Evolutionary conservation across 345 rosid genomes (phyloP).

Genomic region (Kandelia obovata): DNA sequence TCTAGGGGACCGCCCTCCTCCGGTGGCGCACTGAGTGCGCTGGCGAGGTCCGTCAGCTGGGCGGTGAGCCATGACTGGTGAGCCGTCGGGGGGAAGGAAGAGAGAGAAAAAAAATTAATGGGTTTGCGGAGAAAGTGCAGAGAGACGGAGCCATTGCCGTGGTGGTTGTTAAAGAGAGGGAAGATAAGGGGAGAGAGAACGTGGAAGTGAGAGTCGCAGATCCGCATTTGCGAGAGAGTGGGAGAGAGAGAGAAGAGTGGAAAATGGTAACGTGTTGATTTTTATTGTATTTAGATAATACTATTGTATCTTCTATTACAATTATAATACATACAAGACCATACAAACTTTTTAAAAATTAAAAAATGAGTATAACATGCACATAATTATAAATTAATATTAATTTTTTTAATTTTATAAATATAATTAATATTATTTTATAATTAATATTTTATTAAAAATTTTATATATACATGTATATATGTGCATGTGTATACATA

Average conservation of each 20-base stretch:
- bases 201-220: constrained; percentile 20
- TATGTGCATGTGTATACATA: too few species aligned
- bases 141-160: not conserved
- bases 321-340: too few species aligned
- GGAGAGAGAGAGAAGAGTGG: too few species aligned
- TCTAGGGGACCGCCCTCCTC: constrained; percentile 70
- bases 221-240: constrained; percentile 32
- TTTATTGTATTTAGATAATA: not conserved
- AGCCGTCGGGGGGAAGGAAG: constrained; percentile 12
- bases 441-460: too few species aligned
- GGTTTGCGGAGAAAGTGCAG: not conserved
- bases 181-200: constrained; percentile 6
- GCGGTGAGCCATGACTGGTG: constrained; percentile 33
- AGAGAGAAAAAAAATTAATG: constrained; percentile 14
- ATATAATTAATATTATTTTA: too few species aligned
- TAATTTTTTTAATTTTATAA: too few species aligned
- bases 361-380: too few species aligned
- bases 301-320: too few species aligned
- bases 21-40: constrained; percentile 29
- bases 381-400: too few species aligned
- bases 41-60: constrained; percentile 12
- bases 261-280: not conserved
- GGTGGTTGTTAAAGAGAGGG: constrained; percentile 23
- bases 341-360: too few species aligned
- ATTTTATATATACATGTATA: too few species aligned